Percentiles rank a stretch among this genome's conserved stretches.
These are phyloP conservation scores for Kwoniella pini DNA, from an alignment of 768 basidiomycete genomes.

Conservation along the genomic window DNA sequence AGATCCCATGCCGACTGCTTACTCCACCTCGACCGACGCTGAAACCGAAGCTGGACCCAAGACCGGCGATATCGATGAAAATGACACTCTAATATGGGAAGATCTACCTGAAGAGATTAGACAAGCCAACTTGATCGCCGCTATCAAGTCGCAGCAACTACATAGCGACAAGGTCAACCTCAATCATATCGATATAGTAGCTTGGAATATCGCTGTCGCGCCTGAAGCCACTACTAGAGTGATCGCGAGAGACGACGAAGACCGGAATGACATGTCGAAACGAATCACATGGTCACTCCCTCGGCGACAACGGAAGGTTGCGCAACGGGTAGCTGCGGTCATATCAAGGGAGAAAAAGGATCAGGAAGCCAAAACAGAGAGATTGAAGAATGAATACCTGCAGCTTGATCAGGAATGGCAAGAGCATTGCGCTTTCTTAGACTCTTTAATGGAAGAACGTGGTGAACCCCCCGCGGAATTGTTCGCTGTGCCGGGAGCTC, in stretches of 20 bases:
- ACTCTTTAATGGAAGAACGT: slow-evolving; percentile 39
- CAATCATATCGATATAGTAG: slow-evolving; percentile 20
- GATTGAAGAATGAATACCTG: slow-evolving; percentile 34
- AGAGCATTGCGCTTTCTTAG: slow-evolving; percentile 35
- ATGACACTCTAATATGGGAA: slow-evolving; percentile 23
- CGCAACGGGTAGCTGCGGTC: slow-evolving; percentile 9
- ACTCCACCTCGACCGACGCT: slow-evolving; percentile 43
- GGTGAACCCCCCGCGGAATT: slow-evolving; percentile 40
- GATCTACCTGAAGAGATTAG: slow-evolving; percentile 16
- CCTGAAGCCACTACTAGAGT: slow-evolving; percentile 8
- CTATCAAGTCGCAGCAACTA: slow-evolving; percentile 31
- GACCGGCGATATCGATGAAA: slow-evolving; percentile 29
- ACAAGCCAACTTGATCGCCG: slow-evolving; percentile 19
- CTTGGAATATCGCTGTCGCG: slow-evolving; percentile 37
- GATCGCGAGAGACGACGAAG: slow-evolving; percentile 5
- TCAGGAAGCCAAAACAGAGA: slow-evolving; percentile 8
- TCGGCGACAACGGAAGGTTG: slow-evolving; percentile 9
- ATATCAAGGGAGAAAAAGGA: slow-evolving; percentile 19
- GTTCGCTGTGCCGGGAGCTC: slow-evolving; percentile 32
- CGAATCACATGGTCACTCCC: neutral
- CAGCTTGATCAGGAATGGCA: slow-evolving; percentile 40
- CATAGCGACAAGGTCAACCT: slow-evolving; percentile 3
- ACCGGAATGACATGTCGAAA: slow-evolving; percentile 1
- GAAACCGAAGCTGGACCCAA: slow-evolving; percentile 35
- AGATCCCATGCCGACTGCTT: slow-evolving; percentile 36